Evolutionary conservation across 306 rosid genomes (phyloP).

Genomic region (Quercus engelmannii): DNA sequence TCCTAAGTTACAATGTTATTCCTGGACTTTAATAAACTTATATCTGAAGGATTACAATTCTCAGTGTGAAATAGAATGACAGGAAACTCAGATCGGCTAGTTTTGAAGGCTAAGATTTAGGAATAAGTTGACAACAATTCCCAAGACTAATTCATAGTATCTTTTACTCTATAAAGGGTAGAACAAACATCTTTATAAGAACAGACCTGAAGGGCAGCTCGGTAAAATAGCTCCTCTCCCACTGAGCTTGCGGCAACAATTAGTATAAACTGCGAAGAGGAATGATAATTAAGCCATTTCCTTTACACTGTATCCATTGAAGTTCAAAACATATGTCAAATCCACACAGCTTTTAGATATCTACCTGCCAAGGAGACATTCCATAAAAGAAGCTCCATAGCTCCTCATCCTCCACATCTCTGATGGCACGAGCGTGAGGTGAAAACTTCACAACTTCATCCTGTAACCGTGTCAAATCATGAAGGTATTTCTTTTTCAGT

Average conservation of each 20-base stretch:
- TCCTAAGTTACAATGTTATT: not conserved
- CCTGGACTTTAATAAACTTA: not conserved
- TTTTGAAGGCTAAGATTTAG: not conserved
- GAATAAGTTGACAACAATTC: not conserved
- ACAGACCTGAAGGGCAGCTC: conserved; percentile 98
- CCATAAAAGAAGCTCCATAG: conserved; percentile 94
- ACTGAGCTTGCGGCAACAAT: conserved; percentile 97
- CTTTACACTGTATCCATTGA: conserved; percentile 19
- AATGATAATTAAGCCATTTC: conserved; percentile 6
- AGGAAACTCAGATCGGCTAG: not conserved
- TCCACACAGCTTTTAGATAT: conserved; percentile 4
- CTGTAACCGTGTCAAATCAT: conserved; percentile 35
- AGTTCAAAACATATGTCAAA: conserved; percentile 2
- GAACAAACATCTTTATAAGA: not conserved
- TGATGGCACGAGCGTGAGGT: conserved; percentile 94
- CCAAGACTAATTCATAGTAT: not conserved
- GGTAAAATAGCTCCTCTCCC: conserved; percentile 97
- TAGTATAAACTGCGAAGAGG: conserved; percentile 64
- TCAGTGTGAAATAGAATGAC: not conserved
- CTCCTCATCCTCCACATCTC: conserved; percentile 98
- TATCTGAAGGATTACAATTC: not conserved
- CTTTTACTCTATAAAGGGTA: not conserved
- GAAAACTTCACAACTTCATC: conserved; percentile 96
- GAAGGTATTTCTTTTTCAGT: not conserved
- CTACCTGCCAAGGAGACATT: conserved; percentile 97